A percentile compares a stretch with the other conserved stretches of the same genome.
phyloP scores from a whole-genome alignment of 1,284 basidiomycete species.

The Austroboletus olivaceoglutinosus region DNA sequence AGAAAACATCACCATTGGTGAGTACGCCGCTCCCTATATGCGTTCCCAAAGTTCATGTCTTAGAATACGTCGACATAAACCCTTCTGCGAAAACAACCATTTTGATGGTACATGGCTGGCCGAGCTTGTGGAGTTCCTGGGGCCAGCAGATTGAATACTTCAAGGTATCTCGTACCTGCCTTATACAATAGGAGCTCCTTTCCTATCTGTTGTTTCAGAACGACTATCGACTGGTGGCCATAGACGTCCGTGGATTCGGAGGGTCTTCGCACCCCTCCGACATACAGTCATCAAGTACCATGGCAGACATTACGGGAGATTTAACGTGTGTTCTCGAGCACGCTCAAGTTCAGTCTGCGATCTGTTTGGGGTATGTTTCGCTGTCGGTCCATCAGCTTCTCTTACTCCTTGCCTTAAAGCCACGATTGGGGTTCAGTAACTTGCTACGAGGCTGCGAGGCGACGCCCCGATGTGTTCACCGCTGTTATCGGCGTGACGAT shows the following conservation, averaged over 20 bases:
- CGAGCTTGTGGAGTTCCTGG: conserved; percentile 71
- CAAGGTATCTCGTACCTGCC: conserved; percentile 36
- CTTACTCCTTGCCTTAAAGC: conserved; percentile 32
- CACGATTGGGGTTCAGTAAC: conserved; percentile 71
- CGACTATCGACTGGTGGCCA: conserved; percentile 54
- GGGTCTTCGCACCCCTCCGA: conserved; percentile 63
- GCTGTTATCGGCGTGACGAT: conserved; percentile 59
- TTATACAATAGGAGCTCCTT: background rate
- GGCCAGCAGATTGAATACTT: conserved; percentile 64
- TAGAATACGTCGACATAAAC: conserved; percentile 67
- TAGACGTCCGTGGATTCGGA: conserved; percentile 66
- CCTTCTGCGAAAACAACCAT: conserved; percentile 48
- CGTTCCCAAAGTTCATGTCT: background rate
- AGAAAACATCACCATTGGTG: conserved; percentile 42
- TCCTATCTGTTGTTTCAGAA: conserved; percentile 7
- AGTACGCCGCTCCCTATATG: conserved; percentile 8
- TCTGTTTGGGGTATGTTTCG: conserved; percentile 57
- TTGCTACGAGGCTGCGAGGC: conserved; percentile 64
- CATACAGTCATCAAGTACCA: conserved; percentile 53
- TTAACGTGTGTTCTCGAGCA: conserved; percentile 57
- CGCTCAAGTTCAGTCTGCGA: conserved; percentile 45
- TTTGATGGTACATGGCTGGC: conserved; percentile 74
- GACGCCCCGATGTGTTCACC: conserved; percentile 59
- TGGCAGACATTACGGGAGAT: conserved; percentile 60
- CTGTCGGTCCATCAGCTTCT: background rate